These are phyloP conservation scores for Rhizopogon sp. DNA, from an alignment of 768 basidiomycete species.

Conservation along the genomic window DNA sequence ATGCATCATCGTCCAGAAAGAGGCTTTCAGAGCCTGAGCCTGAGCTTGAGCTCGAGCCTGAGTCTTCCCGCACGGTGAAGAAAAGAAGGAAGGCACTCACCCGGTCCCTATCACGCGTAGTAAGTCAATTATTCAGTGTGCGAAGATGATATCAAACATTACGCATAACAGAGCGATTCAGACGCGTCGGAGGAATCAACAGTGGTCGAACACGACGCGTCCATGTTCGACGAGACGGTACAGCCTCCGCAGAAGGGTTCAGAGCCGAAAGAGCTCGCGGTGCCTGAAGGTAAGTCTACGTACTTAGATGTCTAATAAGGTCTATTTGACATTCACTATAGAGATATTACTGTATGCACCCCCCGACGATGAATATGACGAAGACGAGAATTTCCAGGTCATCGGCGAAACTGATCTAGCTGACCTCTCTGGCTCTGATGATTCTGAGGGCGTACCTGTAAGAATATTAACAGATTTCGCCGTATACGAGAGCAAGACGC, in stretches of 20 bases:
- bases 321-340: not conserved
- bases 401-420: conserved; percentile 34
- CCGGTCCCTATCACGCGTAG: not conserved
- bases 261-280: not conserved
- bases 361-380: conserved; percentile 30
- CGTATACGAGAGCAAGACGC: conserved; percentile 39
- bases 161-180: not conserved
- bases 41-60: not conserved
- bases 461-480: conserved; percentile 50
- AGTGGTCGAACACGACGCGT: not conserved
- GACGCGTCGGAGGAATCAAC: not conserved
- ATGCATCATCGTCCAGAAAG: not conserved
- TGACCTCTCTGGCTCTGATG: conserved; percentile 20
- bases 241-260: not conserved
- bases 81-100: not conserved
- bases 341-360: conserved; percentile 3
- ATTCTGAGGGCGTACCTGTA: conserved; percentile 45
- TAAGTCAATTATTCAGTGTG: not conserved
- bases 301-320: too few relatives aligned
- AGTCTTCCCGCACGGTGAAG: not conserved
- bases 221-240: not conserved
- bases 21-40: not conserved
- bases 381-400: conserved; percentile 37
- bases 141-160: not conserved
- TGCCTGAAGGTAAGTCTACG: not conserved